Evolutionary conservation across 2,329 filamentous ascomycete species (phyloP).

Genomic region (Zasmidium cellare): DNA sequence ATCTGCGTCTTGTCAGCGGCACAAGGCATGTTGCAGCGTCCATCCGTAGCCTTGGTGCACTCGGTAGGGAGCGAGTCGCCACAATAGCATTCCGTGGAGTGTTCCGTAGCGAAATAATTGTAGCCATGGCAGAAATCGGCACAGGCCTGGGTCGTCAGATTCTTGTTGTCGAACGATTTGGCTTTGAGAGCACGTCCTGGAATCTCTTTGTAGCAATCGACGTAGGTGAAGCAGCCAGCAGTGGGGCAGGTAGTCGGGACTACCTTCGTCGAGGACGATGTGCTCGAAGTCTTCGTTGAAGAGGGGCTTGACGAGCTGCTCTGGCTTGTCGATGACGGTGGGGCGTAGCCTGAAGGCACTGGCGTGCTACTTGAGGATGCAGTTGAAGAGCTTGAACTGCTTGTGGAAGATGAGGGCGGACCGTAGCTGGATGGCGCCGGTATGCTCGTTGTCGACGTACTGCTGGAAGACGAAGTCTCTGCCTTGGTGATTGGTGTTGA

Average conservation of each 20-base stretch:
- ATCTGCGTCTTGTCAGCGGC: constrained; percentile 22
- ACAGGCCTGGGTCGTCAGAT: constrained; percentile 41
- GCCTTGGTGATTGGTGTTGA: no score
- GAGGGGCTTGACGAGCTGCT: no score
- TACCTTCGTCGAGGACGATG: no score
- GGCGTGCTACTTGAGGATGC: no score
- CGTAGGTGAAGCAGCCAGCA: constrained; percentile 17
- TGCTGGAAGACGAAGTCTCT: no score
- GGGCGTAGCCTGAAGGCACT: no score
- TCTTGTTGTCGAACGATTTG: constrained; percentile 22
- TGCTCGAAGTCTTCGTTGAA: no score
- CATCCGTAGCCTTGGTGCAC: constrained; percentile 10
- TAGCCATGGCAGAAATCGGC: constrained; percentile 31
- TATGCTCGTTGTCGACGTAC: no score
- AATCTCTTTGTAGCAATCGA: constrained; percentile 28
- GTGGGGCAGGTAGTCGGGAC: not conserved
- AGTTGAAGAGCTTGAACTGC: no score
- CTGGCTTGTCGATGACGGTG: no score
- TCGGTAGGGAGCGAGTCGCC: not conserved
- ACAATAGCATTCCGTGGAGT: constrained; percentile 36
- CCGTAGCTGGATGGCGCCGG: no score
- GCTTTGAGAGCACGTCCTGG: constrained; percentile 32
- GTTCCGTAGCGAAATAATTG: constrained; percentile 39
- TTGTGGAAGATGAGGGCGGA: no score
- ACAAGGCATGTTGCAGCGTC: constrained; percentile 27